Base-by-base conservation (phyloP, 371 early-diverging fungal species). In the Apophysomyces trapeziformis region DNA sequence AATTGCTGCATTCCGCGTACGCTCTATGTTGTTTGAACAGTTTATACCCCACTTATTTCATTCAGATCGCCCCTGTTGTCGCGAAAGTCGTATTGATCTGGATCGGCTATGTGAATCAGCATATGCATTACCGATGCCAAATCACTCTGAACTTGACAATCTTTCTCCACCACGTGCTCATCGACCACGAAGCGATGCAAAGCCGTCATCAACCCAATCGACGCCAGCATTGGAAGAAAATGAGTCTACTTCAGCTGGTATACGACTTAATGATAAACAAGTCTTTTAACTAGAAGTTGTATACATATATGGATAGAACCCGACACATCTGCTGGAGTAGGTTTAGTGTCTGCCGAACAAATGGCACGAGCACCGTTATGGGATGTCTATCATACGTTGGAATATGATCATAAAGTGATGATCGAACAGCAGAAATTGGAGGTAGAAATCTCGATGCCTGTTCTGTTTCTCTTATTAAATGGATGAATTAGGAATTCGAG, bases 331-430 rank as follows among this genome's bases (percentile, higher is more conserved):
- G 26, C 11, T 32, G 35, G 57, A 21, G 57, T 58, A 46, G 54
- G 54, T 4, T 11, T 50, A 11, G 9, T 50, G 39, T 54, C 39
- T 44, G 43, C 57, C 45, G 36, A 58, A 38, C 50, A 44, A 61
- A 65, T 38, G 58, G 72, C 32, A 38, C 71, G 57, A 63, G 69
- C 85, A n/a, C 90, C 91, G 13, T 68, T 91, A 4, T 84, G 82
- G 68, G 90, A 89, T 59, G 75, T 92, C 43, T 95, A 88, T 70
- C 91, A 91, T 68, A 90, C 93, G 5, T 74, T 94, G 38, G 96
- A 96, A 67, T 80, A 88, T 65, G 92, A 95, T 72, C 78, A 78
- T 46, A 85, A 87, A 43, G 88, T 85, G 1, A 87, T 90, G 80
- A 79, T 83, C 32, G 93, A 90, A 68, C 83, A 88, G 38, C 74